Evolutionary conservation across 2,329 filamentous ascomycete species (phyloP), one percentile per base, ranked within the genome.

Genomic region (Akanthomyces lecanii): DNA sequence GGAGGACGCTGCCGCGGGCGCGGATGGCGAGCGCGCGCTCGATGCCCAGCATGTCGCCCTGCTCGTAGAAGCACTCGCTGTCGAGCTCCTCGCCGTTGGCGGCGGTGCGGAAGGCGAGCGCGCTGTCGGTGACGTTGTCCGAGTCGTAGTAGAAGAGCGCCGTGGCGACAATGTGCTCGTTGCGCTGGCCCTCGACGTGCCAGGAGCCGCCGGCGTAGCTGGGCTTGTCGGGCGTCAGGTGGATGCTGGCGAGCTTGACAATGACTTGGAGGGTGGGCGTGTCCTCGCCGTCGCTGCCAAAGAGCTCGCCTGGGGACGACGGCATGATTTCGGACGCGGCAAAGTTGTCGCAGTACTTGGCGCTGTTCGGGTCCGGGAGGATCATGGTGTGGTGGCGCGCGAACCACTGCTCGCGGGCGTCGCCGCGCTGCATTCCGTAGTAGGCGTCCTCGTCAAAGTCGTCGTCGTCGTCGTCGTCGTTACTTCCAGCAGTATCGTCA

Each of bases 91-190:
- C 68, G 21, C 54, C 30, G 36, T 78, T 68, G 16, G 77, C 69
- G 0, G 68, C 64, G n/a, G 81, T 81, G 10, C 75, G 80, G 69
- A 89, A 87, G 4, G 74, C 73, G 5, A 89, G 76, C 5, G 69
- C 53, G 77, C 79, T 1, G 38, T 81, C 76, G 0, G 81, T 82
- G 57, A 89, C 81, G 70, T 90, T 90, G 0, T 86, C 79, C 52
- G 71, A 75, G 64, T 87, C 82, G 67, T 85, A 85, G 71, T 87
- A 86, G 72, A 86, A 87, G 21, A 89, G 74, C 0, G 86, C 83
- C 0, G 85, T 86, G 0, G 85, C 85, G 66, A 80, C 81, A 42
- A 90, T 88, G 65, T 82, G 82, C 71, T 90, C 87, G 67, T 89
- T 89, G 10, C 79, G 66, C 65, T 76, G 75, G 21, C 84, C 83